Percentiles rank a stretch among this genome's conserved stretches.
Evolutionary conservation across 2,329 filamentous ascomycete genomes (phyloP).

Genomic region (Aureobasidium sp.): DNA sequence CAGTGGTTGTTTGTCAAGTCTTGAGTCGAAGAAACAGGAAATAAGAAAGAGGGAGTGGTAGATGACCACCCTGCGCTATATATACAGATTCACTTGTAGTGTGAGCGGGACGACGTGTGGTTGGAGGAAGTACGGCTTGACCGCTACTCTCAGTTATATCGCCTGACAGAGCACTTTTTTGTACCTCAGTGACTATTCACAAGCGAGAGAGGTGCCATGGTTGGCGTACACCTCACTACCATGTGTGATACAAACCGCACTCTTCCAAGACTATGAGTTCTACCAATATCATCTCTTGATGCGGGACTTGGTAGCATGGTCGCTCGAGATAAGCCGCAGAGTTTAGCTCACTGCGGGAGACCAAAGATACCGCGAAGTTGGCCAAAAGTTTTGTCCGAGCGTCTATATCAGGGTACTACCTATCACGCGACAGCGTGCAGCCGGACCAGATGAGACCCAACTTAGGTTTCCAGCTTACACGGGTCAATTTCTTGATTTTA

Average conservation of each 20-base stretch:
- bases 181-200: no score
- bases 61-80: background rate
- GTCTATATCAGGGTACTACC: background rate
- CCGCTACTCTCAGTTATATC: background rate
- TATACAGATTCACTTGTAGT: background rate
- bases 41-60: background rate
- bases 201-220: no score
- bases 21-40: background rate
- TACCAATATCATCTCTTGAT: background rate
- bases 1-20: no score
- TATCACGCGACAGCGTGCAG: background rate
- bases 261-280: no score
- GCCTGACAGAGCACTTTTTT: background rate
- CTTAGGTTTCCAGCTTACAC: background rate
- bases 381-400: background rate
- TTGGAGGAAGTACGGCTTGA: background rate
- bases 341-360: background rate
- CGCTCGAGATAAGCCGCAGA: background rate
- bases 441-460: background rate
- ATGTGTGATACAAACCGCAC: no score
- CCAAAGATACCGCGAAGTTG: background rate
- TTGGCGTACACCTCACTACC: background rate
- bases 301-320: background rate
- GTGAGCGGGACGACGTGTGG: background rate
- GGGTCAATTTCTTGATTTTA: background rate